phyloP scores from a whole-genome alignment of 2,329 filamentous ascomycete genomes.

The Aureobasidium melanogenum region DNA sequence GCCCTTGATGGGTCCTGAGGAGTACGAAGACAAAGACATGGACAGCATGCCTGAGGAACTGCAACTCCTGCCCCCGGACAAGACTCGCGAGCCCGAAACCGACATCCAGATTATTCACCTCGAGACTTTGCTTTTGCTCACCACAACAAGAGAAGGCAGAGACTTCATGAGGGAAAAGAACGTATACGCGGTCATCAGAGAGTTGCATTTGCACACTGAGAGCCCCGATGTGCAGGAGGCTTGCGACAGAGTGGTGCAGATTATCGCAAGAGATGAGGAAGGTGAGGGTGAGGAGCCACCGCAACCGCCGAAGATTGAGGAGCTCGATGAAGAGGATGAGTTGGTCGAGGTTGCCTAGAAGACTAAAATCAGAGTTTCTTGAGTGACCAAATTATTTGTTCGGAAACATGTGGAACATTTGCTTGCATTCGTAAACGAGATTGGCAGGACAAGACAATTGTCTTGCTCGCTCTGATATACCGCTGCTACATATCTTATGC shows the following conservation, averaged over 20 bases:
- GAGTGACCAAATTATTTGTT: no score
- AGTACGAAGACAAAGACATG: conserved; percentile 79
- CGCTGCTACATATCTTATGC: not conserved
- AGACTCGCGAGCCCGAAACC: conserved; percentile 68
- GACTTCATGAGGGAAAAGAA: conserved; percentile 66
- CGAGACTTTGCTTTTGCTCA: conserved; percentile 77
- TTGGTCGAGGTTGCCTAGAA: conserved; percentile 30
- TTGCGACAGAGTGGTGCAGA: conserved; percentile 82
- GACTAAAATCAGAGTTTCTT: no score
- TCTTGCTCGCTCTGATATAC: not conserved
- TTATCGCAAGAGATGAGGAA: conserved; percentile 73
- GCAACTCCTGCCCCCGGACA: conserved; percentile 82
- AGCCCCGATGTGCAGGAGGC: conserved; percentile 74
- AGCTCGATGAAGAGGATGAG: conserved; percentile 32
- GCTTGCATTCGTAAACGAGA: not conserved
- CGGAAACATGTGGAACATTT: no score
- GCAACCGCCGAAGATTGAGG: conserved; percentile 33
- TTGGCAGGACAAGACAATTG: not conserved
- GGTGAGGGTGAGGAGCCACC: conserved; percentile 38
- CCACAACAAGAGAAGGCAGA: conserved; percentile 65
- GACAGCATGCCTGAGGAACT: conserved; percentile 82
- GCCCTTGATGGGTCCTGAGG: conserved; percentile 79
- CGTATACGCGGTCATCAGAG: conserved; percentile 82
- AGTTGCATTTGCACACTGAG: conserved; percentile 69
- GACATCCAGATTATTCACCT: conserved; percentile 78